Evolutionary conservation across 2,329 filamentous ascomycete species (phyloP).

Genomic region (Parafenestella ontariensis): DNA sequence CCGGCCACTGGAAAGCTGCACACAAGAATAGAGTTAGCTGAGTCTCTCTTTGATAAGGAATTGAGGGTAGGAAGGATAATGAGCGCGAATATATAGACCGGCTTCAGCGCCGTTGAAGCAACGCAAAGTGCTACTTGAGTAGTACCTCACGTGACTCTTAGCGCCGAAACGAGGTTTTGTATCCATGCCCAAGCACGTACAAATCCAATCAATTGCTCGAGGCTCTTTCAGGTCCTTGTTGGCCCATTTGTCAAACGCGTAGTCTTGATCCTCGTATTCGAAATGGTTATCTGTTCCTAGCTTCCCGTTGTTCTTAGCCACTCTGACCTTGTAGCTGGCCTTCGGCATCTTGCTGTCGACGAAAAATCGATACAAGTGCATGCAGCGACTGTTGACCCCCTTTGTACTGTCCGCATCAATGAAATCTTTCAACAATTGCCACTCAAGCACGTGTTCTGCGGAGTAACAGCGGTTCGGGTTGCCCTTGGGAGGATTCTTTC

Average conservation of each 20-base stretch:
- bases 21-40: background rate
- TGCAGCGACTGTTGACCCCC: conserved; percentile 2
- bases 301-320: conserved; percentile 6
- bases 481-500: background rate
- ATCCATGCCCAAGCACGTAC: background rate
- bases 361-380: background rate
- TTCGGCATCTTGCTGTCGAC: background rate
- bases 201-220: conserved; percentile 8
- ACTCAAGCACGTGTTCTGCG: conserved; percentile 11
- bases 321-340: background rate
- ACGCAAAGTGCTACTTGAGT: background rate
- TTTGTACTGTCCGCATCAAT: background rate
- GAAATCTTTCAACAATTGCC: conserved; percentile 1
- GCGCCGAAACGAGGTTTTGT: background rate
- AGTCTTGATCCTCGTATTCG: conserved; percentile 2
- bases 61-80: background rate
- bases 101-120: background rate
- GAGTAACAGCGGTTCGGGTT: conserved; percentile 2
- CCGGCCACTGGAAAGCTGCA: conserved; percentile 5
- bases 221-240: background rate
- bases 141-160: background rate
- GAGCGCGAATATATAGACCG: background rate
- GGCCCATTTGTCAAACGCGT: background rate
- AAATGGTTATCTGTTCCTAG: background rate
- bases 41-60: background rate